These are phyloP conservation scores for Chalaropsis ovoidea DNA, from an alignment of 2,329 filamentous ascomycete genomes.

Conservation along the genomic window DNA sequence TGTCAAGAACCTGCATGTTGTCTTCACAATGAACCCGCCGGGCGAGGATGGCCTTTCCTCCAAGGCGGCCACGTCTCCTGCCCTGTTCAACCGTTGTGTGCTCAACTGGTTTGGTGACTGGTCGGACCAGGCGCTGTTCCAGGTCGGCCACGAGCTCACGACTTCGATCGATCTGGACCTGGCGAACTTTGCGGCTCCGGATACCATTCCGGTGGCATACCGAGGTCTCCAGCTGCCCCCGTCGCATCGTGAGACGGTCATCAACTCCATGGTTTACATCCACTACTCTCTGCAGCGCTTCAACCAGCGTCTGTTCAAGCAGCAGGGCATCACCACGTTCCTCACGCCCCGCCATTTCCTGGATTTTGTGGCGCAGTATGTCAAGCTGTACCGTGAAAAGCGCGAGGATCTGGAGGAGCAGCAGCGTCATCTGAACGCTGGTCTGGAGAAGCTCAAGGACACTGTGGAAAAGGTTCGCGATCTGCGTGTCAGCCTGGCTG, in stretches of 20 bases:
- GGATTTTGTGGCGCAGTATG: slow-evolving; percentile 96
- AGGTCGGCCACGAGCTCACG: slow-evolving; percentile 90
- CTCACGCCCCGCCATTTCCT: slow-evolving; percentile 94
- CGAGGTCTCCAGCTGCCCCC: slow-evolving; percentile 74
- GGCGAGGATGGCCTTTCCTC: slow-evolving; percentile 79
- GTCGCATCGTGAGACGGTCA: slow-evolving; percentile 78
- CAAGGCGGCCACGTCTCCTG: slow-evolving; percentile 94
- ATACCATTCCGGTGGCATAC: slow-evolving; percentile 88
- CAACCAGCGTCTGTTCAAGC: slow-evolving; percentile 77
- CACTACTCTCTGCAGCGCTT: slow-evolving; percentile 89
- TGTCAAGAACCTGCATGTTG: slow-evolving; percentile 95
- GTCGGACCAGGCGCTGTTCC: slow-evolving; percentile 98
- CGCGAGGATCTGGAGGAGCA: slow-evolving; percentile 97
- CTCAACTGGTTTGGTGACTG: slow-evolving; percentile 99
- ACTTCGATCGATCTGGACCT: slow-evolving; percentile 93
- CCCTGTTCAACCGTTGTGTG: slow-evolving; percentile 97
- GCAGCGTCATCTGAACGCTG: slow-evolving; percentile 94
- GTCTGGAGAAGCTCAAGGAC: slow-evolving; percentile 91
- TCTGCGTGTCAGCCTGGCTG: slow-evolving; percentile 75
- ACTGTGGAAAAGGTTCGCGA: slow-evolving; percentile 96
- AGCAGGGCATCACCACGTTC: slow-evolving; percentile 86
- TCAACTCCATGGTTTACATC: slow-evolving; percentile 98
- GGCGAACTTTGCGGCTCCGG: slow-evolving; percentile 71
- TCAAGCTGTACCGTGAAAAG: slow-evolving; percentile 95
- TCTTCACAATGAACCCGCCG: slow-evolving; percentile 99